A percentile compares a stretch with the other conserved stretches of the same genome.
Conservation (phyloP, 352 stramenopile genomes). For the Aphanomyces stellatus region DNA sequence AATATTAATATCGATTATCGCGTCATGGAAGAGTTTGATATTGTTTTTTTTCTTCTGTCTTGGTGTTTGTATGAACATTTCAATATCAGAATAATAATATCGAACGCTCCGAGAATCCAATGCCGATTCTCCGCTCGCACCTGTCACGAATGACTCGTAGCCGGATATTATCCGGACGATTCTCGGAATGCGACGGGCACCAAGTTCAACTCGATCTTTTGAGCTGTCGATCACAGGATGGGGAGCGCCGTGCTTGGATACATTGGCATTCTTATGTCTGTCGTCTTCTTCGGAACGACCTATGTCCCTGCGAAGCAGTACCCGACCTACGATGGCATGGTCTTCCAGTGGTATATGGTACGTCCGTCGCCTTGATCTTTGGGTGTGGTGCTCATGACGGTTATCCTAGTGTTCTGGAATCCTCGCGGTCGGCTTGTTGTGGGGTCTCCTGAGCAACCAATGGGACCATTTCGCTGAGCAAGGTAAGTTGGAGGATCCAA, state of each 20-base stretch:
- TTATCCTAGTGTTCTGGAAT: slow-evolving; percentile 82
- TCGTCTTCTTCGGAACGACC: slow-evolving; percentile 80
- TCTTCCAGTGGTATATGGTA: slow-evolving; percentile 87
- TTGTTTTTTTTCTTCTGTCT: neutral
- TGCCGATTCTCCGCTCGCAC: too few species aligned
- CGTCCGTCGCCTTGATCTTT: slow-evolving; percentile 4
- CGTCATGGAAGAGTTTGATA: too few species aligned
- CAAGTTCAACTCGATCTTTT: slow-evolving; percentile 10
- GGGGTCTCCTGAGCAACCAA: slow-evolving; percentile 73
- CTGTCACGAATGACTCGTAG: too few species aligned
- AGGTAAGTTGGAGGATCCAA: neutral
- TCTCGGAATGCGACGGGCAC: neutral
- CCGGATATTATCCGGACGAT: neutral
- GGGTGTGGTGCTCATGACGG: neutral
- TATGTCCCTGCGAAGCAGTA: slow-evolving; percentile 81
- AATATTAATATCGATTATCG: too few species aligned
- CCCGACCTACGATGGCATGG: slow-evolving; percentile 77
- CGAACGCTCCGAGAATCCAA: too few species aligned
- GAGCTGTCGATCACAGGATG: neutral
- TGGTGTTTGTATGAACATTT: neutral
- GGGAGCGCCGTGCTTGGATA: slow-evolving; percentile 44
- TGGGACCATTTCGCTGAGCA: slow-evolving; percentile 59
- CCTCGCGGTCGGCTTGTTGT: slow-evolving; percentile 65
- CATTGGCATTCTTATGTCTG: slow-evolving; percentile 42
- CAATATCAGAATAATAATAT: neutral